Evolutionary conservation across 192 early-diverging fungal genomes (phyloP), one percentile per base, ranked within the genome.

Genomic region (Coemansia pectinata): DNA sequence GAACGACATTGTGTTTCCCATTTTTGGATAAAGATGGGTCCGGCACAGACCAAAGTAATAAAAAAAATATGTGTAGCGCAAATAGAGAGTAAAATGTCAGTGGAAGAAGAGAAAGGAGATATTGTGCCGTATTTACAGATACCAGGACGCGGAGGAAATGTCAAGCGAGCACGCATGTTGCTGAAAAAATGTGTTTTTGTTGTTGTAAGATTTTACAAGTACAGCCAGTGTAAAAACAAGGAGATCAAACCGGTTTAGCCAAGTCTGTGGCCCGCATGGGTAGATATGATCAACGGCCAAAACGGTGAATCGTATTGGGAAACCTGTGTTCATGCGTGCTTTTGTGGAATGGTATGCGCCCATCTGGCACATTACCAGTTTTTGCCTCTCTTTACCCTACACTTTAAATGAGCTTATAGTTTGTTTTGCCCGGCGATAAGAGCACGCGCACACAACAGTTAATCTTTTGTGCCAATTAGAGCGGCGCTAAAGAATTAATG

Each of bases 1-100:
- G 42, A 76, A 68, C 9, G 79, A 73, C 44, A 81, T 17, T 31
- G 27, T 7, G 55, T 67, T 74, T 17, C 78, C 78, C 78, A 75
- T 44, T 21, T 71, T 34, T 11, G 8, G 34, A 62, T 25, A 62
- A 36, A 21, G 19, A 25, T 14, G 23, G 4, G 60, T 62, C 52
- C 4, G n/a, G 25, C 25, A 29, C 52, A 29, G 27, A 29, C 12
- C 4, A 29, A 55, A 55, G 10, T n/a, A 55, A 23, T 15, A 6
- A 36, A 27, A 27, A 29, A 29, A 55, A 5, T 29, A 27, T 15
- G 14, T 21, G 45, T 17, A 21, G 45, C n/a, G 6, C 14, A 21
- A 21, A 4, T 15, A 55, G 52, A 27, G 6, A 52, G 34, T 36
- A 36, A 36, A 36, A 36, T 36, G 34, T 36, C 8, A 8, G 15